Evolutionary conservation across 2,329 filamentous ascomycete species (phyloP).

Genomic region (Penicillium sp.): DNA sequence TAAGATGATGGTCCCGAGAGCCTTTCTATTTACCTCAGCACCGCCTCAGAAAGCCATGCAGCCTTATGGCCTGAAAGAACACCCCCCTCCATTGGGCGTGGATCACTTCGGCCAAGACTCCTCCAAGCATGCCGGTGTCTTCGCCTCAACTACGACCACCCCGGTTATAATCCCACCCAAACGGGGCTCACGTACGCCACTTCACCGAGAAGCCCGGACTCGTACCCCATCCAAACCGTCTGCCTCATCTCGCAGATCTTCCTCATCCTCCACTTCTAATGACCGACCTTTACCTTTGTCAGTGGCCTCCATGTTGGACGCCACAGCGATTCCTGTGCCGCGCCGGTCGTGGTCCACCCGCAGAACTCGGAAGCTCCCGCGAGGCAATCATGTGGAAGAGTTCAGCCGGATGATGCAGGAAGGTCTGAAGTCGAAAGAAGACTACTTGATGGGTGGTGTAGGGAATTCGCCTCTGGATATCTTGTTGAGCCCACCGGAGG

Average conservation of each 20-base stretch:
- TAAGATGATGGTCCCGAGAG: slow-evolving; percentile 49
- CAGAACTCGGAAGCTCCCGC: slow-evolving; percentile 44
- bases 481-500: slow-evolving; percentile 59
- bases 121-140: slow-evolving; percentile 12
- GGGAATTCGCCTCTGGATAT: slow-evolving; percentile 57
- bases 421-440: slow-evolving; percentile 54
- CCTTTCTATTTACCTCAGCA: slow-evolving; percentile 43
- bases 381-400: slow-evolving; percentile 49
- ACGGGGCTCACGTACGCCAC: slow-evolving; percentile 29
- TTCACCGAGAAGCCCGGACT: slow-evolving; percentile 25
- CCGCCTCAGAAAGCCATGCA: slow-evolving; percentile 29
- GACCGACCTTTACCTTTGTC: slow-evolving; percentile 56
- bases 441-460: slow-evolving; percentile 46
- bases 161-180: slow-evolving; percentile 45
- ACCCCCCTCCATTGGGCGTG: slow-evolving; percentile 18
- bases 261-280: slow-evolving; percentile 35
- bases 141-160: slow-evolving; percentile 30
- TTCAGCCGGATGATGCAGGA: slow-evolving; percentile 63
- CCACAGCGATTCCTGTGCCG: slow-evolving; percentile 62
- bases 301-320: slow-evolving; percentile 61
- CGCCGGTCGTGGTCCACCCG: slow-evolving; percentile 45
- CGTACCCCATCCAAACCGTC: slow-evolving; percentile 27
- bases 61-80: slow-evolving; percentile 16
- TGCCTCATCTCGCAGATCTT: slow-evolving; percentile 30
- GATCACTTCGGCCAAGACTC: slow-evolving; percentile 27